A percentile compares a stretch with the other conserved stretches of the same genome.
Evolutionary conservation across 2,329 filamentous ascomycete genomes (phyloP).

Genomic region (Teratosphaeria viscida): DNA sequence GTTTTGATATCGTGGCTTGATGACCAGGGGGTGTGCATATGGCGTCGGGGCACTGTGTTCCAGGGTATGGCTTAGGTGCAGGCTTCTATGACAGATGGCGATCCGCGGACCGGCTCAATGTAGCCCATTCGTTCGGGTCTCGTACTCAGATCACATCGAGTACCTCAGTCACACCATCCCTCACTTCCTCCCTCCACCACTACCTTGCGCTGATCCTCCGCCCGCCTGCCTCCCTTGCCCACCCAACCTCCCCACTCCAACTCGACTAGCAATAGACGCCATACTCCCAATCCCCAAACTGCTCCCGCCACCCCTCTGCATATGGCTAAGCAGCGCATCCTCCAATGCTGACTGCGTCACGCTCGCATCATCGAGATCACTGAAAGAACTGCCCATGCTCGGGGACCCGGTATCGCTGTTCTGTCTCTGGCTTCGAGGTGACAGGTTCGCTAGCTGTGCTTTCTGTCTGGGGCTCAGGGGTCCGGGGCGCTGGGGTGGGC

Average conservation of each 20-base stretch:
- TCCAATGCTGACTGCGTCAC: conserved; percentile 73
- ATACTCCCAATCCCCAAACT: conserved; percentile 9
- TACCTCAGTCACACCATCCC: background rate
- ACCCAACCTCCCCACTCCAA: conserved; percentile 49
- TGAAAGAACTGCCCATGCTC: conserved; percentile 78
- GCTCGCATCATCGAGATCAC: conserved; percentile 73
- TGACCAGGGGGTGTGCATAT: too few relatives aligned
- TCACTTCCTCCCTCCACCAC: background rate
- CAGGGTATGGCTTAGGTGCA: too few relatives aligned
- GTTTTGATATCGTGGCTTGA: too few relatives aligned
- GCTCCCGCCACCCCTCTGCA: conserved; percentile 34
- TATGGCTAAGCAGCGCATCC: conserved; percentile 63
- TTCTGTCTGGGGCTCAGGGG: conserved; percentile 44
- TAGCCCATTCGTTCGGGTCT: background rate
- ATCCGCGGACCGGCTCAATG: too few relatives aligned
- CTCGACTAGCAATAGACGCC: conserved; percentile 29
- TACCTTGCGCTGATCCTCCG: background rate
- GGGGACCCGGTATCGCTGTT: conserved; percentile 58
- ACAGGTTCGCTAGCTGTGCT: conserved; percentile 43
- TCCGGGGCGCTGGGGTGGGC: conserved; percentile 8
- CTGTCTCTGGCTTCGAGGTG: conserved; percentile 42
- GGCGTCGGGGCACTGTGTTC: too few relatives aligned
- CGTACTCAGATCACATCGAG: background rate
- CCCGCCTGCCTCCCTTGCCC: conserved; percentile 1
- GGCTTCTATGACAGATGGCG: too few relatives aligned